Conservation (phyloP, 164 flowering plant genomes). For the Chimonanthus salicifolius region DNA sequence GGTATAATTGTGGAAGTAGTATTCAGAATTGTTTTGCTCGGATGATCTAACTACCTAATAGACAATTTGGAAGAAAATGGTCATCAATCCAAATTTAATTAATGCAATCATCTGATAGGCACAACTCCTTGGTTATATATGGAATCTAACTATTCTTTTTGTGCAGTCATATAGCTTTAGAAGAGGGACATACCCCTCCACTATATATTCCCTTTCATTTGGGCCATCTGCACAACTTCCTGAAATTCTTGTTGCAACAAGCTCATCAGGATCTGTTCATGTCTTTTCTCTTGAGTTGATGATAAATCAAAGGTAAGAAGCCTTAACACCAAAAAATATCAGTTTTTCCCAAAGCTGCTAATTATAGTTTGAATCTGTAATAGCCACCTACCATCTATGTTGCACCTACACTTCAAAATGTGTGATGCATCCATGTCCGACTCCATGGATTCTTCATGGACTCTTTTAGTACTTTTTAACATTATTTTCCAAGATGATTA, state of each 20-base stretch:
- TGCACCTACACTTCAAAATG: too few relatives aligned
- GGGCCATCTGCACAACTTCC: constrained; percentile 71
- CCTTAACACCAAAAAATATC: background rate
- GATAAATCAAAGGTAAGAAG: constrained; percentile 53
- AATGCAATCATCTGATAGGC: background rate
- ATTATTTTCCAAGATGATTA: too few relatives aligned
- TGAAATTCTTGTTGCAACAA: constrained; percentile 73
- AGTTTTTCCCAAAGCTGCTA: background rate
- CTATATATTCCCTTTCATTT: constrained; percentile 84
- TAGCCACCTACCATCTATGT: background rate
- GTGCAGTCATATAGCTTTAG: constrained; percentile 84
- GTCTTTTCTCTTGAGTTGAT: constrained; percentile 56
- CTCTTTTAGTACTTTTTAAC: too few relatives aligned
- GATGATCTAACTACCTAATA: background rate
- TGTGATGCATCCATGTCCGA: too few relatives aligned
- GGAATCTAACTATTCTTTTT: constrained; percentile 14
- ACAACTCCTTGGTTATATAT: background rate
- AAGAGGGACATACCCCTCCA: constrained; percentile 83
- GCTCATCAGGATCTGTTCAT: constrained; percentile 88
- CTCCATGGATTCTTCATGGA: too few relatives aligned
- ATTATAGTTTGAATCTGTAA: background rate
- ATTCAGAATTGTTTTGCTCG: background rate
- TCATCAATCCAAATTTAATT: too few relatives aligned
- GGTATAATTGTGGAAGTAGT: background rate
- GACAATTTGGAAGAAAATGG: background rate